These are phyloP conservation scores for Tricholoma furcatifolium DNA, from an alignment of 768 basidiomycete species.

Conservation along the genomic window DNA sequence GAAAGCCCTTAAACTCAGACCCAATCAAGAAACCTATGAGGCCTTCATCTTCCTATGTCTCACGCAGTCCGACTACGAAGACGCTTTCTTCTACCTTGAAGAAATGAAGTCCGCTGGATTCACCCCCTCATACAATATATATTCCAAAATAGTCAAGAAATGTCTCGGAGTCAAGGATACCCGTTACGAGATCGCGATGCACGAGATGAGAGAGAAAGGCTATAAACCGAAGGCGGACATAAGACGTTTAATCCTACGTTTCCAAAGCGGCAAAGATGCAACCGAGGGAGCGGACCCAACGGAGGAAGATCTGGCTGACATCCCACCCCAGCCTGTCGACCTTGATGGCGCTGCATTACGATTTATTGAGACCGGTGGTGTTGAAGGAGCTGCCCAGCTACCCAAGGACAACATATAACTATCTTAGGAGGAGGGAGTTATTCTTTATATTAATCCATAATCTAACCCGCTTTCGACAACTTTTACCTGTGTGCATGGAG, in stretches of 20 bases:
- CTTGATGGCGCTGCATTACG: slow-evolving; percentile 26
- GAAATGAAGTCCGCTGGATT: slow-evolving; percentile 74
- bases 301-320: not conserved
- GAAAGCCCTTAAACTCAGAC: slow-evolving; percentile 51
- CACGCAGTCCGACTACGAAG: slow-evolving; percentile 72
- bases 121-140: slow-evolving; percentile 53
- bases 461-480: not conserved
- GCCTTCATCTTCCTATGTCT: slow-evolving; percentile 69
- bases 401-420: slow-evolving; percentile 6
- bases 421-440: not conserved
- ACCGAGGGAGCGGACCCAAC: not conserved
- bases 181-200: slow-evolving; percentile 60
- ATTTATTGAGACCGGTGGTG: slow-evolving; percentile 34
- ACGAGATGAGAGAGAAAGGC: slow-evolving; percentile 70
- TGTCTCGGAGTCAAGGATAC: slow-evolving; percentile 57
- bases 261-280: not conserved
- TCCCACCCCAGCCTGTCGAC: not conserved
- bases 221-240: slow-evolving; percentile 33
- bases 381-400: slow-evolving; percentile 13
- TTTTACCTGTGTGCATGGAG: too few species aligned
- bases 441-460: slow-evolving; percentile 3
- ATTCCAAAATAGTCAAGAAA: slow-evolving; percentile 57
- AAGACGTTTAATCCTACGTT: slow-evolving; percentile 11
- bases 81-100: slow-evolving; percentile 86
- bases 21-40: slow-evolving; percentile 63